Base-by-base conservation (phyloP, 106 monocot species). In the Narthecium ossifragum region DNA sequence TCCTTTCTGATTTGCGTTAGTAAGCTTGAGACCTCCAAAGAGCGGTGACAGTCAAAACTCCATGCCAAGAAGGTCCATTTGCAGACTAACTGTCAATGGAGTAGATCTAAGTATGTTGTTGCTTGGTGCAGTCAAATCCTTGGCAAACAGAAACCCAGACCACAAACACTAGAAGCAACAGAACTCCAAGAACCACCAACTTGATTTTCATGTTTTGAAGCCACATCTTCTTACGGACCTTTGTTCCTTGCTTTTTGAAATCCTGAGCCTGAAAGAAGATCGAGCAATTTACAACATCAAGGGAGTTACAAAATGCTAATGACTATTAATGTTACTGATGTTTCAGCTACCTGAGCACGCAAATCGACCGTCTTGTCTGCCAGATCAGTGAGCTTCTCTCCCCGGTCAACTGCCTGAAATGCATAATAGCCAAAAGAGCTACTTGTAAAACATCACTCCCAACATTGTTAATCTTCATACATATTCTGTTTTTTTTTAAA, bases 101-200 rank as follows among this genome's bases (percentile, higher is more conserved):
- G n/a, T n/a, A n/a, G n/a, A n/a, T n/a, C 11, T 43, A 43, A 43
- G 14, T 43, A 18, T 43, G 43, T 17, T 43, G 15, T 4, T 25
- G 65, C 53, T 96, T 90, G 4, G 82, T 86, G 78, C 94, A 96
- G 67, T 73, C 68, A 49, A 96, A 90, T 65, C 94, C 94, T 34
- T 80, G 85, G 55, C 94, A 96, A 57, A 96, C 82, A 40, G 86
- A 85, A 27, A 96, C 47, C 94, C 94, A 96, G 22, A 90, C 71
- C 8, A 90, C 78, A n/a, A 96, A 56, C 53, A 96, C 90, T 31
- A 96, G 70, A 31, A 96, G 49, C 31, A 90, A 66, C 31, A 96
- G 85, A 45, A 81, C 65, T 33, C 26, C 72, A 34, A 96, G 83
- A 46, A 86, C 74, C 31, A 73, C 67, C 72, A 96, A 52, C 71